phyloP scores from a whole-genome alignment of 495 filamentous ascomycete species.

The Penicillium lividum region DNA sequence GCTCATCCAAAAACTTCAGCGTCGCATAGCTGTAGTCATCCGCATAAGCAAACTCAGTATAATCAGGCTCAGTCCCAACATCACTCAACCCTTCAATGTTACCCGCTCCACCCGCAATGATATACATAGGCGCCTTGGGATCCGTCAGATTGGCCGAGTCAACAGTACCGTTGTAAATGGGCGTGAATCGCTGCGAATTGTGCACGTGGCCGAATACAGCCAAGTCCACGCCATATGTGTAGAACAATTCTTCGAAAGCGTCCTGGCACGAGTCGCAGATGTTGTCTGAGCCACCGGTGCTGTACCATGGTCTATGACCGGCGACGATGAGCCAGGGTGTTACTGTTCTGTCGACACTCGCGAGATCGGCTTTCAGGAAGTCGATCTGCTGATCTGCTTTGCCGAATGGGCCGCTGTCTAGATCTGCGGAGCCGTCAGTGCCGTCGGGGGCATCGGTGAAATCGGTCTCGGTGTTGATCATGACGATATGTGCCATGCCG shows the following conservation, averaged over 20 bases:
- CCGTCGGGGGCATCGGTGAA: slow-evolving; percentile 47
- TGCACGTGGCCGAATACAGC: slow-evolving; percentile 64
- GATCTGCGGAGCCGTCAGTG: slow-evolving; percentile 43
- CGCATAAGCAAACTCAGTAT: slow-evolving; percentile 56
- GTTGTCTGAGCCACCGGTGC: slow-evolving; percentile 32
- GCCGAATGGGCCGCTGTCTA: slow-evolving; percentile 57
- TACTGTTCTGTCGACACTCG: slow-evolving; percentile 48
- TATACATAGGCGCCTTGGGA: slow-evolving; percentile 59
- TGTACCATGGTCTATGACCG: slow-evolving; percentile 65
- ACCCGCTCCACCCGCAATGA: slow-evolving; percentile 49
- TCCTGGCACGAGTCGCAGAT: slow-evolving; percentile 53
- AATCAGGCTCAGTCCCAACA: slow-evolving; percentile 42
- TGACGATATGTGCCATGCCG: slow-evolving; percentile 57
- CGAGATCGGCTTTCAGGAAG: slow-evolving; percentile 51
- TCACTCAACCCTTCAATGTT: slow-evolving; percentile 47
- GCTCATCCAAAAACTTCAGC: slow-evolving; percentile 35
- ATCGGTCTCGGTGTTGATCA: slow-evolving; percentile 61
- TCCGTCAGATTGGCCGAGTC: slow-evolving; percentile 51
- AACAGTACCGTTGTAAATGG: slow-evolving; percentile 43
- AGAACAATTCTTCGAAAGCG: slow-evolving; percentile 59
- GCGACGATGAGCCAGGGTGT: slow-evolving; percentile 61
- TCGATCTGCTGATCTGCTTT: slow-evolving; percentile 31
- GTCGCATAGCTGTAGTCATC: slow-evolving; percentile 56
- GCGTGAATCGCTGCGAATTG: slow-evolving; percentile 52
- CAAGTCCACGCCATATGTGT: slow-evolving; percentile 62